Evolutionary conservation across 176 grass and related monocot genomes (phyloP).

Genomic region (Saccharum spontaneum): DNA sequence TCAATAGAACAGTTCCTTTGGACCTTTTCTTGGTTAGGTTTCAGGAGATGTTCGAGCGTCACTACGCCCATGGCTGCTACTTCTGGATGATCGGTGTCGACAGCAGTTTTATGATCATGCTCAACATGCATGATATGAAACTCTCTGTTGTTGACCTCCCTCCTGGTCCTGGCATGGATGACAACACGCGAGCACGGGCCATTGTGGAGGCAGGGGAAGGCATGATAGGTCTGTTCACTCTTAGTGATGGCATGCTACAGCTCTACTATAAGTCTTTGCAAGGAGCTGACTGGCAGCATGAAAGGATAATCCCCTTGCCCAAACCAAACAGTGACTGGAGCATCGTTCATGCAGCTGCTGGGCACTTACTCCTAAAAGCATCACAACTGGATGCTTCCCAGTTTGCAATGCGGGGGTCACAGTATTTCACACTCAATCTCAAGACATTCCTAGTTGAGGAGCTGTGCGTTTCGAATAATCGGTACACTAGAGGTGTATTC

Average conservation of each 20-base stretch:
- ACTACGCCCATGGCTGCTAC: not conserved
- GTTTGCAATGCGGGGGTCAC: no score
- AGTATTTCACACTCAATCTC: constrained; percentile 8
- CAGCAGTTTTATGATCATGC: not conserved
- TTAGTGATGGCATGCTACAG: not conserved
- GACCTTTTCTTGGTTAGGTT: fast-evolving
- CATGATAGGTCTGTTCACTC: not conserved
- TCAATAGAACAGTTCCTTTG: not conserved
- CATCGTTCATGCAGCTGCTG: not conserved
- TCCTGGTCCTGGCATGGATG: no score
- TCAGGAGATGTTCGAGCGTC: no score
- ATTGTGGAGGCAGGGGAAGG: not conserved
- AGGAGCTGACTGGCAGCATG: not conserved
- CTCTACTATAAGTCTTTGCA: not conserved
- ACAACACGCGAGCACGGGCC: no score
- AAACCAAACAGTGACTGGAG: not conserved
- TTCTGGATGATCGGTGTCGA: not conserved
- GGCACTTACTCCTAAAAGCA: not conserved
- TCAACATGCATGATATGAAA: not conserved
- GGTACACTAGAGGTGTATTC: no score
- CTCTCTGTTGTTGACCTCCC: not conserved
- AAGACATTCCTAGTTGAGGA: not conserved
- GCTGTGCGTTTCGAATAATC: no score
- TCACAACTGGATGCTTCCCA: not conserved
- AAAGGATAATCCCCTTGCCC: not conserved